phyloP scores from a whole-genome alignment of 2,329 filamentous ascomycete species.

The Sporothrix phasma region DNA sequence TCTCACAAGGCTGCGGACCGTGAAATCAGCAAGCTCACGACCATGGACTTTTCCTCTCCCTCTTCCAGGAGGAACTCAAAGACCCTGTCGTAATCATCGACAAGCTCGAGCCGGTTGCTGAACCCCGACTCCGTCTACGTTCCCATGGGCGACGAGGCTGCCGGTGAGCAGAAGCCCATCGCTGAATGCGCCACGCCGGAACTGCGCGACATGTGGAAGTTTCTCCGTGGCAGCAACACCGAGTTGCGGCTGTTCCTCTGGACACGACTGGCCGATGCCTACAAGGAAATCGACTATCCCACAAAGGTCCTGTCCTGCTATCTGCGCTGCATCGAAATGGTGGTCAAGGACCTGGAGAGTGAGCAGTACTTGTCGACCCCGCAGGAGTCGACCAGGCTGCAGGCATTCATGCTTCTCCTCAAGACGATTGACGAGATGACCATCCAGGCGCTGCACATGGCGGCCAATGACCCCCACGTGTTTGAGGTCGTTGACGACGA shows the following conservation, averaged over 20 bases:
- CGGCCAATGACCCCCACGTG: slow-evolving; percentile 55
- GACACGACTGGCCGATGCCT: slow-evolving; percentile 84
- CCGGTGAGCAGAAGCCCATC: slow-evolving; percentile 29
- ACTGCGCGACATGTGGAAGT: slow-evolving; percentile 72
- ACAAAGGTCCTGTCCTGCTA: slow-evolving; percentile 86
- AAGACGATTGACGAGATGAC: slow-evolving; percentile 71
- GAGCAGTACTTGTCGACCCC: slow-evolving; percentile 55
- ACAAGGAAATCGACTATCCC: slow-evolving; percentile 70
- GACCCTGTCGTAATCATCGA: slow-evolving; percentile 82
- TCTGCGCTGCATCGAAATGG: slow-evolving; percentile 74
- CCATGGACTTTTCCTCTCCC: slow-evolving; percentile 91
- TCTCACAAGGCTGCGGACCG: slow-evolving; percentile 75
- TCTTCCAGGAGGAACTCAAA: slow-evolving; percentile 74
- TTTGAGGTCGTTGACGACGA: slow-evolving; percentile 79
- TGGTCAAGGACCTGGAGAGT: slow-evolving; percentile 51
- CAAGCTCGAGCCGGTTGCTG: slow-evolving; percentile 80
- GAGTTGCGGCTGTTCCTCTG: slow-evolving; percentile 80
- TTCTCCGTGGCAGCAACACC: slow-evolving; percentile 70
- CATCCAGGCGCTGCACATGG: slow-evolving; percentile 57
- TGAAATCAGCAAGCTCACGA: slow-evolving; percentile 85
- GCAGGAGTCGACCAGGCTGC: slow-evolving; percentile 54
- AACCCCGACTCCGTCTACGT: slow-evolving; percentile 55
- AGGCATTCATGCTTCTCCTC: slow-evolving; percentile 63
- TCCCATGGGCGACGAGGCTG: slow-evolving; percentile 3
- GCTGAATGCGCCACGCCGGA: slow-evolving; percentile 45